Percentiles rank a stretch among this genome's conserved stretches.
Conservation (phyloP, 805 yeast genomes). For the Candida dajiaensis region DNA sequence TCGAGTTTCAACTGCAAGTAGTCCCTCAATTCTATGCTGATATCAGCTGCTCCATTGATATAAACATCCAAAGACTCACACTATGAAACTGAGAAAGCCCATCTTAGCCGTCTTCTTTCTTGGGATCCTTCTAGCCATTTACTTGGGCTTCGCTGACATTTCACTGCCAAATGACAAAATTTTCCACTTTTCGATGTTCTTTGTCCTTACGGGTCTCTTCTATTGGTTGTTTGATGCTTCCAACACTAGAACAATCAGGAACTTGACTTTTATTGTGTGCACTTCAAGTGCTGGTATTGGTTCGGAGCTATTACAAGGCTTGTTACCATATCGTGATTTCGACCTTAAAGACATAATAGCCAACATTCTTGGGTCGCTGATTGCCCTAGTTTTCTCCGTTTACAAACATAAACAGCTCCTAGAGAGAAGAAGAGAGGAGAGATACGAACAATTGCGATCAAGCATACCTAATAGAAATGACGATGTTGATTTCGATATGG, state of each 20-base stretch:
- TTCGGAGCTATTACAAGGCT: conserved; percentile 47
- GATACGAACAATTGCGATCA: conserved; percentile 21
- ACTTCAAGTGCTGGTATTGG: conserved; percentile 40
- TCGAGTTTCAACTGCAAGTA: no score
- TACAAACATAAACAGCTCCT: conserved; percentile 19
- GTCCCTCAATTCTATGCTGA: not conserved
- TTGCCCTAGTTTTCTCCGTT: conserved; percentile 13
- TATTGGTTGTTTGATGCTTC: conserved; percentile 38
- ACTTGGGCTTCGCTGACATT: conserved; percentile 28
- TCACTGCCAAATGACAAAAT: conserved; percentile 44
- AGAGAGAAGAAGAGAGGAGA: conserved; percentile 17
- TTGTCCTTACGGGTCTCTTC: conserved; percentile 42
- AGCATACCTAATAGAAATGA: conserved; percentile 23
- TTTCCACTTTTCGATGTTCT: conserved; percentile 43
- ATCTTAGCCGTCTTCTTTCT: conserved; percentile 31
- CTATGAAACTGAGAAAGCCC: conserved; percentile 22
- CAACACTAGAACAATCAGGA: conserved; percentile 26
- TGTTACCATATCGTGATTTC: conserved; percentile 41
- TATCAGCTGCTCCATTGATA: no score
- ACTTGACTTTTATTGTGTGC: conserved; percentile 36
- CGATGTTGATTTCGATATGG: conserved; percentile 20
- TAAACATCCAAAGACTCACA: not conserved
- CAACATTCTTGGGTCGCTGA: conserved; percentile 27
- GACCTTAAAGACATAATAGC: conserved; percentile 42
- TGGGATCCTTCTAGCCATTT: conserved; percentile 25